Evolutionary conservation across 2,329 filamentous ascomycete species (phyloP), one percentile per base, ranked within the genome.

Genomic region (Diaporthe aspalathi): DNA sequence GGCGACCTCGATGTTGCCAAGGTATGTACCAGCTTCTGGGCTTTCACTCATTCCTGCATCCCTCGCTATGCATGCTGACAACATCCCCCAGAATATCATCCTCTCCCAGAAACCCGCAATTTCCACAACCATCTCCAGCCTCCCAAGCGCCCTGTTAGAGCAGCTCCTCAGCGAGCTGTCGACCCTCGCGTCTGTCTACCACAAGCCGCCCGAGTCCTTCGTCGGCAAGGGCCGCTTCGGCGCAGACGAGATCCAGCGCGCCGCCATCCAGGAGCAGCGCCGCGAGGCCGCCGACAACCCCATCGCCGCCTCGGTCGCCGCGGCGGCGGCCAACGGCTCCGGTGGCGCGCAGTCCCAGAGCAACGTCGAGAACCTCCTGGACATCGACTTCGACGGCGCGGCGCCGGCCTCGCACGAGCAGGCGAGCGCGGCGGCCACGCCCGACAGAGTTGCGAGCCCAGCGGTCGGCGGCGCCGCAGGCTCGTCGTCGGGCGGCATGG

Each of bases 131-230:
- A 98, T 99, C 84, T 93, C 93, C 70, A 95, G 93, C 70, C 87
- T 98, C 38, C 94, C 96, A 1, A 89, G 93, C 6, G 87, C 91
- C 43, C 87, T 99, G 8, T 88, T 99, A 53, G 95, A 99, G 73
- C 92, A 94, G 80, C 90, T 99, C n/a, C 89, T 99, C 11, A 87
- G 88, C 12, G 95, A 99, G 81, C 89, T 99, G 40, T 98, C 95
- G 16, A 98, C 96, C 12, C 89, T 99, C 38, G 94, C 96, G 9
- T 98, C 95, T 1, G 96, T 99, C 27, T 99, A 99, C 83, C 96
- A 99, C 89, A 98, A 97, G 84, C 95, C 95, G 11, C 95, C 96
- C 54, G 94, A 97, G 87, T 94, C 95, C n/a, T 99, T 99, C 82
- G 92, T 99, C 71, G 96, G 96, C 76, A 94, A 97, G 83, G 96